phyloP scores from a whole-genome alignment of 768 basidiomycete genomes.

The Leccinum ochraceum region DNA sequence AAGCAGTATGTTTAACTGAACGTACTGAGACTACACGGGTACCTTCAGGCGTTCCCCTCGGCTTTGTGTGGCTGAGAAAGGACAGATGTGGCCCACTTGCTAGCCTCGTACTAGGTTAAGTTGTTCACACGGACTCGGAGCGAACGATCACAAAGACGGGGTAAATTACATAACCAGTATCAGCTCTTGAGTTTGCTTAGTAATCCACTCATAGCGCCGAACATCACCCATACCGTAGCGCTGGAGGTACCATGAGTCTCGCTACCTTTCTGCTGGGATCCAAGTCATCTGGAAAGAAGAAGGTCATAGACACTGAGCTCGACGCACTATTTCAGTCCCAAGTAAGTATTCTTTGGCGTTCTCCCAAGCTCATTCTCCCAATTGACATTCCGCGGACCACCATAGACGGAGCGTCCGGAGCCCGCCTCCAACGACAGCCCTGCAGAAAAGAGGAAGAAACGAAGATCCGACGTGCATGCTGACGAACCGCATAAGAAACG shows the following conservation, averaged over 20 bases:
- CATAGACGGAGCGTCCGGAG: constrained; percentile 12
- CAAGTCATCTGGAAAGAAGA: constrained; percentile 35
- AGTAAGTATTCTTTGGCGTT: constrained; percentile 38
- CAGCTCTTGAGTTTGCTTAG: too few species aligned
- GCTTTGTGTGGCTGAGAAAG: neutral
- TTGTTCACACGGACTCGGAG: too few species aligned
- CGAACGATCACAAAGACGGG: too few species aligned
- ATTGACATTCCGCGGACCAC: neutral
- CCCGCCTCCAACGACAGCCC: constrained; percentile 6
- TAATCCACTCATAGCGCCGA: too few species aligned
- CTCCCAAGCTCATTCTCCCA: constrained; percentile 5
- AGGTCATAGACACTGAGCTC: constrained; percentile 57
- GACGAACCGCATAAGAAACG: constrained; percentile 23
- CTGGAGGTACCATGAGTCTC: constrained; percentile 44
- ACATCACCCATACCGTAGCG: too few species aligned
- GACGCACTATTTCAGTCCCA: constrained; percentile 61
- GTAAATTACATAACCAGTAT: too few species aligned
- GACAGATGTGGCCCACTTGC: neutral
- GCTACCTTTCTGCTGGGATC: constrained; percentile 50
- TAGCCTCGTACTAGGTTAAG: too few species aligned
- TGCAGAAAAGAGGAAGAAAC: constrained; percentile 14
- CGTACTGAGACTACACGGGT: too few species aligned
- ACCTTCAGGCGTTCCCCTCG: too few species aligned
- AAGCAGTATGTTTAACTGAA: too few species aligned
- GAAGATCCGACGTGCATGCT: constrained; percentile 12